A percentile compares a stretch with the other conserved stretches of the same genome.
Conservation (phyloP, 108 stramenopile species). For the Aureococcus anophagefferens region DNA sequence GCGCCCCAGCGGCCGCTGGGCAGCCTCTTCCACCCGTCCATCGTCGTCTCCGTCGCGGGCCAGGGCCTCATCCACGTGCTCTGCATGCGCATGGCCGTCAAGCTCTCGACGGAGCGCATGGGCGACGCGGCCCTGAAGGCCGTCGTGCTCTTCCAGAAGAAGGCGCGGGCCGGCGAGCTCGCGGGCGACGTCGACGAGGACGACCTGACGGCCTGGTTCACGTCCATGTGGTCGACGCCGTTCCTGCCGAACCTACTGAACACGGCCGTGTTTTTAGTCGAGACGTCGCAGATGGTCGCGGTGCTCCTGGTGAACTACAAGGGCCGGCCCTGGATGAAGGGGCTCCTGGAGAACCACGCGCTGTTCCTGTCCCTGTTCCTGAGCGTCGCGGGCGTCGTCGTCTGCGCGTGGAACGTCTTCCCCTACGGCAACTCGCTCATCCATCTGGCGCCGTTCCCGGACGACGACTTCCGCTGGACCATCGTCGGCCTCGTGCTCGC, state of each 20-base stretch:
- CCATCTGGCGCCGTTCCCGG: constrained; percentile 92
- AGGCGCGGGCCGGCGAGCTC: constrained; percentile 24
- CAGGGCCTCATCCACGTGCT: constrained; percentile 79
- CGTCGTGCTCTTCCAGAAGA: constrained; percentile 5
- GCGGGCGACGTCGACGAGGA: constrained; percentile 76
- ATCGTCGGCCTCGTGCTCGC: constrained; percentile 64
- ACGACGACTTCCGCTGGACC: constrained; percentile 72
- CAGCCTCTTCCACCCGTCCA: constrained; percentile 86
- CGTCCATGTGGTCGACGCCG: constrained; percentile 20
- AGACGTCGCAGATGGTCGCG: constrained; percentile 87
- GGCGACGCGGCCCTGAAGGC: constrained; percentile 13
- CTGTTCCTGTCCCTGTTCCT: constrained; percentile 75
- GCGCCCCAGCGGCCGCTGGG: constrained; percentile 80
- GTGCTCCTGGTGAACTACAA: constrained; percentile 96
- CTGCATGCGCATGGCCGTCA: constrained; percentile 74
- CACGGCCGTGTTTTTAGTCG: constrained; percentile 86
- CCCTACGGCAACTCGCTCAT: constrained; percentile 89
- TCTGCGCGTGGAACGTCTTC: constrained; percentile 75
- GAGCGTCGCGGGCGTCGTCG: constrained; percentile 48
- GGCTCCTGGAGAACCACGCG: constrained; percentile 85
- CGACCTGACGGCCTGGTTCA: constrained; percentile 70
- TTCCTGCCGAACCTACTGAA: constrained; percentile 61
- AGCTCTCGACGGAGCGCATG: constrained; percentile 53
- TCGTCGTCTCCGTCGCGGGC: constrained; percentile 81
- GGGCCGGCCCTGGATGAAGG: constrained; percentile 96